These are phyloP conservation scores for Aristolochia contorta DNA, from an alignment of 164 flowering plant genomes.

Conservation along the genomic window DNA sequence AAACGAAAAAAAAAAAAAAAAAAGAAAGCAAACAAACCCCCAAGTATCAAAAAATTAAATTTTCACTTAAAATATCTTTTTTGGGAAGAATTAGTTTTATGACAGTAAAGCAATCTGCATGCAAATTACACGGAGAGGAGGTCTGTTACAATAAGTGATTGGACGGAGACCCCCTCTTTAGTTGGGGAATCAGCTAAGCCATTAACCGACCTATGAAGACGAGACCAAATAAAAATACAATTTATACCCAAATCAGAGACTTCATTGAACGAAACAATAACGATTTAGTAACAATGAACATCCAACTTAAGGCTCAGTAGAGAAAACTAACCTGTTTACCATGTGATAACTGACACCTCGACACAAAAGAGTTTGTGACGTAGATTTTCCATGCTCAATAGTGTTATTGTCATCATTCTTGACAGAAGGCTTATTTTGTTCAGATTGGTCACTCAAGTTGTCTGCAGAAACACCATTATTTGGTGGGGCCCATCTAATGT, in stretches of 20 bases:
- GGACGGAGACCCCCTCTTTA: too few relatives aligned
- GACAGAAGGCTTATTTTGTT: slow-evolving; percentile 17
- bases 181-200: too few relatives aligned
- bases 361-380: slow-evolving; percentile 45
- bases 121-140: too few relatives aligned
- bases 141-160: too few relatives aligned
- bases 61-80: not conserved
- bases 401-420: slow-evolving; percentile 23
- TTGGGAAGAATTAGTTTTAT: too few relatives aligned
- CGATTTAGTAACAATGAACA: not conserved
- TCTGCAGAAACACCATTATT: slow-evolving; percentile 24
- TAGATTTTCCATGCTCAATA: slow-evolving; percentile 54
- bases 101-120: too few relatives aligned
- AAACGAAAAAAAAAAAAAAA: not conserved
- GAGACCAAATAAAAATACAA: too few relatives aligned
- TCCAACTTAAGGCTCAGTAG: not conserved
- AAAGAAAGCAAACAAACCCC: too few relatives aligned
- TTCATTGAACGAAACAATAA: not conserved
- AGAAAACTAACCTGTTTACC: slow-evolving; percentile 92
- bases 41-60: not conserved
- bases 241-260: too few relatives aligned
- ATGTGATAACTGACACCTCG: slow-evolving; percentile 80
- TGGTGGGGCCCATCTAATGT: slow-evolving; percentile 13
- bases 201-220: too few relatives aligned
- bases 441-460: slow-evolving; percentile 7